Base-by-base conservation (phyloP, 2,329 filamentous ascomycete species). In the Stagonosporopsis vannaccii region DNA sequence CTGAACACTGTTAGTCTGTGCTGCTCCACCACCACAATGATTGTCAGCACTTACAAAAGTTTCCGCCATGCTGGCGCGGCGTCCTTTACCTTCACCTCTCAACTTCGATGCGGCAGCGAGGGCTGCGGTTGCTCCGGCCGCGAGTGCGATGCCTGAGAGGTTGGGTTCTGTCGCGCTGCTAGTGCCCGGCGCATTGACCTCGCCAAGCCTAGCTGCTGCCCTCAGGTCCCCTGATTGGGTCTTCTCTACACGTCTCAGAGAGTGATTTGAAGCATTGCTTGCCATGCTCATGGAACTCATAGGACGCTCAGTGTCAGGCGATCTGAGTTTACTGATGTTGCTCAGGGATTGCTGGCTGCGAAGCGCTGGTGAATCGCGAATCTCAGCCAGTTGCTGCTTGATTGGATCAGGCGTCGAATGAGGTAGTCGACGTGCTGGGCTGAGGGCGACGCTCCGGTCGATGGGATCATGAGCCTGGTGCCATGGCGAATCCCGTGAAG, bases 41-140 rank as follows among this genome's bases (percentile, higher is more conserved):
- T 25, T 32, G 57, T 19, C 6, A 22, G 48, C 56, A 90, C 92
- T 89, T 86, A 97, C 92, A 81, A 90, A 97, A 80, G 96, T 89
- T 83, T 97, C 91, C 77, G 91, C 84, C 91, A 97, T 97, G 80
- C 71, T 75, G 64, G 89, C 81, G 75, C 91, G 90, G 76, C 91
- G 90, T 79, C 86, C 88, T 80, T 92, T 92, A 81, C 91, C 90
- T 84, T 92, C 91, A 81, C 94, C 92, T 78, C 89, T 90, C 78
- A 92, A 85, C 67, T 79, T 83, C 66, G 83, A 84, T 70, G 82
- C 85, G 69, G 77, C 78, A 58, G 79, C 79, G 68, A 77, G 74
- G 66, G 69, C 69, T 69, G 71, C 68, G 59, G 69, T 71, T 59
- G 70, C 69, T 65, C 71, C 72, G 61, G 68, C 69, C 64, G 70